phyloP scores from a whole-genome alignment of 371 early-diverging fungal genomes.

The Scutellospora calospora region DNA sequence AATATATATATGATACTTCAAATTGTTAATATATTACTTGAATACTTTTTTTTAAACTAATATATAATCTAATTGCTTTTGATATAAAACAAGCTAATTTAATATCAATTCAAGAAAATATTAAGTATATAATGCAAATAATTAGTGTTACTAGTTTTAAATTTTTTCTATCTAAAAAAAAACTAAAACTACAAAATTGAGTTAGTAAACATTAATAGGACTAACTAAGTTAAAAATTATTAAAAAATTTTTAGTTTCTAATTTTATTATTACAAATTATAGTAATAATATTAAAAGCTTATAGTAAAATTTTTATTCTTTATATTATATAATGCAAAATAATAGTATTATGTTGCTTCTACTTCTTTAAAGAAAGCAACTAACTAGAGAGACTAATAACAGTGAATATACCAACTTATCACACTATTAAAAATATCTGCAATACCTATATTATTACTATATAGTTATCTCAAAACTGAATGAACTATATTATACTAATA shows the following conservation, averaged over 20 bases:
- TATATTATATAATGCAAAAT: not conserved
- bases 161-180: not conserved
- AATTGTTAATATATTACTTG: too few species aligned
- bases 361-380: too few species aligned
- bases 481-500: too few species aligned
- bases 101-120: not conserved
- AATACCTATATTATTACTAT: too few species aligned
- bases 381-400: too few species aligned
- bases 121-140: not conserved
- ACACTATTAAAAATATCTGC: too few species aligned
- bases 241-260: not conserved
- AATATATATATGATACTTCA: too few species aligned
- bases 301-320: not conserved
- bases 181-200: conserved; percentile 1
- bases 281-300: not conserved
- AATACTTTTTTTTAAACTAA: not conserved
- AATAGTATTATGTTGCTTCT: too few species aligned
- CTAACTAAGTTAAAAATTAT: not conserved
- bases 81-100: not conserved
- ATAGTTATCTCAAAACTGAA: too few species aligned
- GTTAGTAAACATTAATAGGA: not conserved
- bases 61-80: not conserved
- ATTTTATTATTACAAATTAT: not conserved
- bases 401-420: too few species aligned
- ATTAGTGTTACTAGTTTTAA: conserved; percentile 1